Conservation (phyloP, 208 protist genomes). For the Leishmania amazonensis region DNA sequence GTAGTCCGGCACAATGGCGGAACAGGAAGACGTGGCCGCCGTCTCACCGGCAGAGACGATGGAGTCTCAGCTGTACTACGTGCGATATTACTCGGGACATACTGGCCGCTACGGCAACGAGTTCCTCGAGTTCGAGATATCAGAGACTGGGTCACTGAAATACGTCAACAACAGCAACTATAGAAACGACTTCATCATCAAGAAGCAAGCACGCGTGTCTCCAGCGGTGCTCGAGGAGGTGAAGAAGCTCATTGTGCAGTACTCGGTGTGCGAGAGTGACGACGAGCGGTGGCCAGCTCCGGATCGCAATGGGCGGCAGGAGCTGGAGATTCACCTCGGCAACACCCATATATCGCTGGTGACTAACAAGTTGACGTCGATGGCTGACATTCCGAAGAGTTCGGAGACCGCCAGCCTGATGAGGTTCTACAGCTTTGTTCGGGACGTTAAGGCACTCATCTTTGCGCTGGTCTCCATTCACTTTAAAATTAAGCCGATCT, state of each 20-base stretch:
- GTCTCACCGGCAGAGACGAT: constrained; percentile 48
- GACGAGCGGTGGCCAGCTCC: constrained; percentile 86
- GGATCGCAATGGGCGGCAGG: constrained; percentile 86
- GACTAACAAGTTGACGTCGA: constrained; percentile 87
- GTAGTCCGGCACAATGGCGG: constrained; percentile 8
- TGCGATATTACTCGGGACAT: constrained; percentile 89
- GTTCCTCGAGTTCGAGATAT: constrained; percentile 88
- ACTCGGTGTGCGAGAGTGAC: constrained; percentile 68
- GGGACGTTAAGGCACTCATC: constrained; percentile 78
- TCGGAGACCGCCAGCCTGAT: constrained; percentile 52
- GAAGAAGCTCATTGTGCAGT: constrained; percentile 71
- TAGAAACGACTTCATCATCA: constrained; percentile 90
- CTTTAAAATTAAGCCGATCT: constrained; percentile 87
- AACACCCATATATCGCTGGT: constrained; percentile 88
- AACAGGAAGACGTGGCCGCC: constrained; percentile 11
- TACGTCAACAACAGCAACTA: constrained; percentile 92
- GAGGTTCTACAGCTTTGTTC: constrained; percentile 85
- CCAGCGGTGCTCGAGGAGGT: constrained; percentile 75
- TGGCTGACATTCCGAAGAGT: constrained; percentile 63
- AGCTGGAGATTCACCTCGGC: constrained; percentile 87
- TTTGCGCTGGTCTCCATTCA: constrained; percentile 85
- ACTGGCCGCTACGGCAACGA: constrained; percentile 90
- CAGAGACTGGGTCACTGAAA: constrained; percentile 78
- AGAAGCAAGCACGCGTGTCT: constrained; percentile 79
- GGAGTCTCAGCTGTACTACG: constrained; percentile 73